Evolutionary conservation across 768 basidiomycete genomes (phyloP).

Genomic region (Trametes meyenii): DNA sequence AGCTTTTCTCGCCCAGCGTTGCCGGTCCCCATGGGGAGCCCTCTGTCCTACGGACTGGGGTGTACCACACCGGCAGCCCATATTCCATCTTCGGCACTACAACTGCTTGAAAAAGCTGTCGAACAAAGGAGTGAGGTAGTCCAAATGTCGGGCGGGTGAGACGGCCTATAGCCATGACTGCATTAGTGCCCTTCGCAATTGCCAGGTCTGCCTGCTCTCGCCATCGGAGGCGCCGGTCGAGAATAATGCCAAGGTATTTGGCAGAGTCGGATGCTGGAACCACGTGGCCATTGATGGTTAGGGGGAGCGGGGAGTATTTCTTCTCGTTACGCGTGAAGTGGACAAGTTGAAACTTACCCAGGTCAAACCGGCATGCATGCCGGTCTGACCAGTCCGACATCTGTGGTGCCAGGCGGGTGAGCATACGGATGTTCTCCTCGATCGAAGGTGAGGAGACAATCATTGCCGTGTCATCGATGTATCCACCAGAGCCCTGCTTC

Average conservation of each 20-base stretch:
- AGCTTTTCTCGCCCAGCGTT: no score
- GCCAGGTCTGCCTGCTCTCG: neutral
- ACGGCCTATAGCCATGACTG: neutral
- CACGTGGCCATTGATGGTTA: neutral
- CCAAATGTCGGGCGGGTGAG: conserved; percentile 3
- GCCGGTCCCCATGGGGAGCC: no score
- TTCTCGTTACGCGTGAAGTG: neutral
- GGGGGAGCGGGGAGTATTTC: neutral
- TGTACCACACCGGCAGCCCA: conserved; percentile 7
- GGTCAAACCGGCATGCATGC: neutral
- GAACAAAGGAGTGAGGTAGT: neutral
- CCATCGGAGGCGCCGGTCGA: neutral
- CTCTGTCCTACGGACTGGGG: neutral
- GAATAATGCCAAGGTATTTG: neutral
- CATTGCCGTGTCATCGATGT: conserved; percentile 25
- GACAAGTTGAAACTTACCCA: neutral
- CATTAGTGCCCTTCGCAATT: neutral
- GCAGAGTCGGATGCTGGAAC: neutral
- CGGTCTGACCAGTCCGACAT: neutral
- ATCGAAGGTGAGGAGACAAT: conserved; percentile 17
- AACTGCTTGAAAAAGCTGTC: conserved; percentile 1
- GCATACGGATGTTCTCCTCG: neutral
- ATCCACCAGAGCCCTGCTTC: conserved; percentile 2
- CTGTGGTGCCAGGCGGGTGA: neutral
- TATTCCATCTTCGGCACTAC: conserved; percentile 6